phyloP scores from a whole-genome alignment of 257 asterid species.

The Penstemon davidsonii region DNA sequence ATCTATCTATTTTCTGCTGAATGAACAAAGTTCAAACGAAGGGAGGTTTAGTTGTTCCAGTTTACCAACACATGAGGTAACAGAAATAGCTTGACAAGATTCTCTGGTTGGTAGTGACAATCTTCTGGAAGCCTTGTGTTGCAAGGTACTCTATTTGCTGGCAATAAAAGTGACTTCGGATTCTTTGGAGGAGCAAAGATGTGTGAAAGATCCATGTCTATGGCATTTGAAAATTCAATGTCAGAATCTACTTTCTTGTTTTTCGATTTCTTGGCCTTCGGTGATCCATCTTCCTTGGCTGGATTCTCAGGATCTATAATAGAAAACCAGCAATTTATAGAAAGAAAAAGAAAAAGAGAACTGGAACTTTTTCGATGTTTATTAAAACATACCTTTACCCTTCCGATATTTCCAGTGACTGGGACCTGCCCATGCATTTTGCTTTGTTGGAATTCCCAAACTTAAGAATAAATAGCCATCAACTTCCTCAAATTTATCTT shows the following conservation, averaged over 20 bases:
- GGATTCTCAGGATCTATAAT: slow-evolving; percentile 56
- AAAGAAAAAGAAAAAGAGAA: slow-evolving; percentile 7
- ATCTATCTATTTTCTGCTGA: slow-evolving; percentile 1
- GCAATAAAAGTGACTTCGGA: slow-evolving; percentile 73
- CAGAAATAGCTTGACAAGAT: slow-evolving; percentile 93
- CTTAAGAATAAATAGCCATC: slow-evolving; percentile 71
- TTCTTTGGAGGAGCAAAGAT: slow-evolving; percentile 85
- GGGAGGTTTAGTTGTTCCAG: slow-evolving; percentile 14
- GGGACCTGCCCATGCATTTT: slow-evolving; percentile 99
- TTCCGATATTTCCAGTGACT: slow-evolving; percentile 91
- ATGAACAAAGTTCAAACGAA: background rate
- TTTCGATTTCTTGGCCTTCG: slow-evolving; percentile 62
- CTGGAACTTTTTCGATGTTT: background rate
- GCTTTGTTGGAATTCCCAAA: slow-evolving; percentile 78
- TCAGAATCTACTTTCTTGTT: slow-evolving; percentile 62
- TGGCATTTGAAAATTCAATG: slow-evolving; percentile 60
- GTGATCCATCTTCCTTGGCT: slow-evolving; percentile 52
- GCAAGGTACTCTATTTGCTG: slow-evolving; percentile 66
- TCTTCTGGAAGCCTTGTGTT: slow-evolving; percentile 91
- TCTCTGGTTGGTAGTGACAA: slow-evolving; percentile 93
- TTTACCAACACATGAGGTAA: slow-evolving; percentile 79
- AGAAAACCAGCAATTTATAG: slow-evolving; percentile 24
- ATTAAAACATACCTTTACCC: slow-evolving; percentile 53
- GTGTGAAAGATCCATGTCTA: slow-evolving; percentile 55
- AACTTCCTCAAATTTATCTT: slow-evolving; percentile 64